phyloP scores from a whole-genome alignment of 2,329 filamentous ascomycete species.

The Aspergillus sp. region DNA sequence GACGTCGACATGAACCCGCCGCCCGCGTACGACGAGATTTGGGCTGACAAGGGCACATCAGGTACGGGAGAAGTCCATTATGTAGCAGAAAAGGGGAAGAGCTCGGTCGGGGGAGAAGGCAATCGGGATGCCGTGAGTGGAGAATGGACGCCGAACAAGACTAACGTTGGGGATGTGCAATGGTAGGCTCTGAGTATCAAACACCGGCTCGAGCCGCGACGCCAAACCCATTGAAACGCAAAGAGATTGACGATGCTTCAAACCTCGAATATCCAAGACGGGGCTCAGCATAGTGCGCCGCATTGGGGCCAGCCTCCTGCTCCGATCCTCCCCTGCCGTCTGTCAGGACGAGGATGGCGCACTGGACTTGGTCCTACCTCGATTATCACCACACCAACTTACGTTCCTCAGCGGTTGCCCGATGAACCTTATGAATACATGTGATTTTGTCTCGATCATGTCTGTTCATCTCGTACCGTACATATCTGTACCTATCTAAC shows the following conservation, averaged over 20 bases:
- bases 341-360: no score
- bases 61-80: conserved; percentile 25
- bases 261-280: no score
- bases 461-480: no score
- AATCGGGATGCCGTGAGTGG: conserved; percentile 3
- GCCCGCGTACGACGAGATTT: conserved; percentile 28
- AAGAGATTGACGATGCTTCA: conserved; percentile 20
- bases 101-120: conserved; percentile 5
- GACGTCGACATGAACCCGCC: conserved; percentile 30
- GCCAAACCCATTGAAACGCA: conserved; percentile 35
- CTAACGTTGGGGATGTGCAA: conserved; percentile 26
- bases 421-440: no score
- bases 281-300: no score
- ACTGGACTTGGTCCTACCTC: no score
- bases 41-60: conserved; percentile 19
- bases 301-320: no score
- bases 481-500: no score
- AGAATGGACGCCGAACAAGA: conserved; percentile 13
- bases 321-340: no score
- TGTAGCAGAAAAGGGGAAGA: conserved; percentile 5
- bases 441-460: no score
- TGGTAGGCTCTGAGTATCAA: conserved; percentile 25
- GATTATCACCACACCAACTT: no score
- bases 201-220: conserved; percentile 10
- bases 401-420: no score